Base-by-base conservation (phyloP, 2,329 filamentous ascomycete genomes). In the Fusarium secorum region DNA sequence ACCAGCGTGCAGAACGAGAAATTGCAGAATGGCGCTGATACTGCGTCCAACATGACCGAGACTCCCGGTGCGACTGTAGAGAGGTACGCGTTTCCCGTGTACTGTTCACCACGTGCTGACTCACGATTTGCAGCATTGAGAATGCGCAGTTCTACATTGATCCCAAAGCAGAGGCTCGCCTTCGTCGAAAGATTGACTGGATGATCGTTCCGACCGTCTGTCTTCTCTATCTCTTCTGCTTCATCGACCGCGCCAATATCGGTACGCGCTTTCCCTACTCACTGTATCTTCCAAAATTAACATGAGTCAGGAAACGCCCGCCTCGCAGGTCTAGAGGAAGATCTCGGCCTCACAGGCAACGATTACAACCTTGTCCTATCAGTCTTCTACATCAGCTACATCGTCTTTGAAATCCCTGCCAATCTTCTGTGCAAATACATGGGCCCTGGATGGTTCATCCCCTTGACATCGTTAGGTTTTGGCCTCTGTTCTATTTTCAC, bases 401-500 rank as follows among this genome's bases (percentile, higher is more conserved):
- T 91, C 62, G 30, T 91, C 32, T 90, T 90, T 66, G 86, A 91
- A 73, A 90, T 92, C 24, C 89, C 90, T 0, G 84, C 83, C 38
- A 91, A 88, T 64, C 85, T 90, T 64, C 77, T 82, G 15, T 91
- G 89, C 81, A 92, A 91, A 75, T 87, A 82, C 79, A 80, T 91
- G 10, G 89, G 89, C 0, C 90, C 90, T 0, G 89, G 88, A 17
- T 90, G 87, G 87, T 91, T 88, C 73, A 85, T 91, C 20, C 89
- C 90, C 0, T 75, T 79, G 3, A 86, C 85, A 15, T 86, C 87
- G 0, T 79, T 91, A 0, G 83, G 82, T 7, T 91, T 91, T 66
- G 89, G 88, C 3, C 81, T 89, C 36, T 82, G 81, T 57, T 90
- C 88, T 0, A 80, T 91, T n/a, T 85, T 85, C 32, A 91, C 88